Evolutionary conservation across 805 yeast genomes (phyloP), one percentile per base, ranked within the genome.

Genomic region (Candida wancherniae): DNA sequence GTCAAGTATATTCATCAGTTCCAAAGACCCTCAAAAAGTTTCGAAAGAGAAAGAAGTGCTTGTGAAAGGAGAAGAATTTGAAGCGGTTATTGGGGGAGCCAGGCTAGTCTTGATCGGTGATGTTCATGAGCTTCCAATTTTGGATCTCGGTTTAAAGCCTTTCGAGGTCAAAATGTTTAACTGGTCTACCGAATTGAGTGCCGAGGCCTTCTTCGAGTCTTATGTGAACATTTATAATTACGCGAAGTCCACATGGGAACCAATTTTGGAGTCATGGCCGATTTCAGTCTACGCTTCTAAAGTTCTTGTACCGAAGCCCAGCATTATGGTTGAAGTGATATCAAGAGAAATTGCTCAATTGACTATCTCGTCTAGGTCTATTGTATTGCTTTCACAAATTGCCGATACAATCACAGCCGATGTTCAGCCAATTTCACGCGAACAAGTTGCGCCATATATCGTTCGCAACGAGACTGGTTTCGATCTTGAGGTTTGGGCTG

Each of bases 181-280:
- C 47, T 88, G 97, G 97, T 81, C 95, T 0, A 77, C 88, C 1
- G 88, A 84, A 37, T 55, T 88, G 33, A 79, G 77, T 44, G 83
- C 85, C 1, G 77, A 76, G 34, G 67, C 81, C 0, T 71, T 73
- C 15, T 55, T 87, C 20, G 83, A 76, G 38, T 69, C 86, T 1
- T 73, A 63, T 38, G 71, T 83, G 7, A 87, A 85, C 54, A 75
- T 85, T 13, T 88, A 83, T 65, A 87, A 87, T 53, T 88, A 88
- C 53, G 75, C 96, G 0, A 76, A 83, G 39, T 87, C 96, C 3
- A 73, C 86, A 0, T 88, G 98, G 97, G 97, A 92, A 48, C 97
- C 98, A 0, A 62, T 92, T 26, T 55, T 92, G 29, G 98, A 92
- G 49, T 80, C 90, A 0, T 83, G 95, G 84, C 80, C 85, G 5